Conservation (phyloP, 495 filamentous ascomycete species). For the Aspergillus incahuasiensis region DNA sequence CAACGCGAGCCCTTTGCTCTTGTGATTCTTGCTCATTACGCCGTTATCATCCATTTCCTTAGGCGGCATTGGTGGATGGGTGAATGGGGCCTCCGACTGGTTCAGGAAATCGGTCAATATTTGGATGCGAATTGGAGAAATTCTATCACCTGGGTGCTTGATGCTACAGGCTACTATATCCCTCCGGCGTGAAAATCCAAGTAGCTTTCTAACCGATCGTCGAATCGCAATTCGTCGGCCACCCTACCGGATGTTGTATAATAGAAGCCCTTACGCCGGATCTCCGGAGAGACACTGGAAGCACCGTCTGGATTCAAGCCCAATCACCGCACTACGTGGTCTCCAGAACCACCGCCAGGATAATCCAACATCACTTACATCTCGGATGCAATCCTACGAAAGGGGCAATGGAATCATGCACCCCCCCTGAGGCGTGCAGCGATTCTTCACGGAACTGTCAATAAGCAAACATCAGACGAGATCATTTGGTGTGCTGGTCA, state of each 20-base stretch:
- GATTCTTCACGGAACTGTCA: background rate
- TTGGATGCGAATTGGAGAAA: slow-evolving; percentile 32
- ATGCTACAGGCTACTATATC: slow-evolving; percentile 36
- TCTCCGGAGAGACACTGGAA: no score
- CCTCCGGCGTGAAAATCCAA: slow-evolving; percentile 11
- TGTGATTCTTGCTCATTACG: slow-evolving; percentile 48
- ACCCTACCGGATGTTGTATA: no score
- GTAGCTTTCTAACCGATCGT: no score
- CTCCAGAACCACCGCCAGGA: no score
- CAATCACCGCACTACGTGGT: background rate
- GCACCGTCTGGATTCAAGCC: background rate
- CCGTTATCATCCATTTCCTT: slow-evolving; percentile 44
- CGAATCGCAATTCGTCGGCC: background rate
- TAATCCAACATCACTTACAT: background rate
- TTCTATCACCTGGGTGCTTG: slow-evolving; percentile 35
- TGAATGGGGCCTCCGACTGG: slow-evolving; percentile 36
- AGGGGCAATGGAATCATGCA: background rate
- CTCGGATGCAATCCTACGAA: background rate
- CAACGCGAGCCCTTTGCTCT: slow-evolving; percentile 51
- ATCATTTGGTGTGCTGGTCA: no score
- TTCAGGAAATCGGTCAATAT: slow-evolving; percentile 27
- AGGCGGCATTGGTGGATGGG: slow-evolving; percentile 51
- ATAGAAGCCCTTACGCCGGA: background rate
- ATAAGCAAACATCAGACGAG: background rate
- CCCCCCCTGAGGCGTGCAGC: background rate